Evolutionary conservation across 2,329 filamentous ascomycete species (phyloP), one percentile per base, ranked within the genome.

Genomic region (Karstenula rhodostoma): DNA sequence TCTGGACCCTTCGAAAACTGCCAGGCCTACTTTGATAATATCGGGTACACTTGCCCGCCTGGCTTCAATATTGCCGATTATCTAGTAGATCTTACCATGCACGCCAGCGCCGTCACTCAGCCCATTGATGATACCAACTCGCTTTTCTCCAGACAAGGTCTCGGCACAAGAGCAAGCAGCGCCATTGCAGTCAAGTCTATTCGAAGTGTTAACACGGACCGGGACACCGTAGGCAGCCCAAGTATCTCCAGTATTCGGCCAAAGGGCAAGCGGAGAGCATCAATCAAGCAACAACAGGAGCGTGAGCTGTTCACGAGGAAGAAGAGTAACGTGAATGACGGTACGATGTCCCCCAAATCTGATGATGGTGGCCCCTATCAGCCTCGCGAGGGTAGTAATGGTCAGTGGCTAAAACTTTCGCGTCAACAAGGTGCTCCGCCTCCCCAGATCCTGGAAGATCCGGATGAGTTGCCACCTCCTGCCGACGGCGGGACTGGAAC

Each of bases 41-140:
- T 97, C 62, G 96, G 95, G 46, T 99, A 97, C 77, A 84, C 91
- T 51, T 99, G 96, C 73, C 95, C 95, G 12, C 90, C 94, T 25
- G 96, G 96, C 2, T 99, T 98, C 85, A 99, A 99, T 73, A 98
- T 99, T 78, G 95, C 95, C 4, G 95, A 99, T 77, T 99, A 97
- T 73, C 86, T 99, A 5, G 94, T 99, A 32, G 95, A 99, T 76
- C 84, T 99, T 43, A 98, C 95, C 0, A 98, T 99, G 94, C 95
- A 99, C 76, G 94, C 93, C 25, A 87, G 91, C 60, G 83, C 85
- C 55, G 81, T 84, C 15, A 81, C 79, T 40, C 83, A 84, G 1
- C 80, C 84, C 12, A 78, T 83, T 1, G 84, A 88, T 32, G 86
- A 88, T 51, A 81, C 86, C 47, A 86, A 83, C 22, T 81, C 85